phyloP scores from a whole-genome alignment of 164 flowering plant genomes.

The Nymphaea colorata region DNA sequence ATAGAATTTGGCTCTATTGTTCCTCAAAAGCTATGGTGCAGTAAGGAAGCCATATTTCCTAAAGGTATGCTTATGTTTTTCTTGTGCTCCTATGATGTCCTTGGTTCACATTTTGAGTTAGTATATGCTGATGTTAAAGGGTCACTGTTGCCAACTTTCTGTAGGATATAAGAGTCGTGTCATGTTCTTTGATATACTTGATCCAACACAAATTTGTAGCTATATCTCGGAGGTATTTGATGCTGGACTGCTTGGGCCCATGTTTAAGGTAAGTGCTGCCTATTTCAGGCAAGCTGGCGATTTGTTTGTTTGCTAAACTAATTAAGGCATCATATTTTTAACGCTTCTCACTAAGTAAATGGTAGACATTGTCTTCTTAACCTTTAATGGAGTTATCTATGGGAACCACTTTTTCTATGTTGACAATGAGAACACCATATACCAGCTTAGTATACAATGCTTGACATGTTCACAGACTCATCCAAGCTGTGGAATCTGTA shows the following conservation, averaged over 20 bases:
- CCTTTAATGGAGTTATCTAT: too few relatives aligned
- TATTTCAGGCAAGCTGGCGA: background rate
- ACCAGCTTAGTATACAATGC: too few relatives aligned
- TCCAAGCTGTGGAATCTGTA: too few relatives aligned
- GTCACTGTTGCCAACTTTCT: background rate
- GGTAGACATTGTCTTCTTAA: too few relatives aligned
- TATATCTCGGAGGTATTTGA: constrained; percentile 72
- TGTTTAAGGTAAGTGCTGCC: constrained; percentile 49
- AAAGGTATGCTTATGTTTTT: constrained; percentile 32
- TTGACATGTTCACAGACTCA: too few relatives aligned
- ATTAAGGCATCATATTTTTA: too few relatives aligned
- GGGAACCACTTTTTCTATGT: too few relatives aligned
- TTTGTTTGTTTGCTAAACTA: too few relatives aligned
- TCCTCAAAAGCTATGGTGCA: constrained; percentile 51
- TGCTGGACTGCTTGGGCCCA: constrained; percentile 70
- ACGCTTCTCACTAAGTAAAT: too few relatives aligned
- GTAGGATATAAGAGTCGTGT: constrained; percentile 71
- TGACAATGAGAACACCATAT: too few relatives aligned
- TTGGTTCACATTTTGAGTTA: background rate
- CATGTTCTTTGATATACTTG: constrained; percentile 35
- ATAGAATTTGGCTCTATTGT: constrained; percentile 38
- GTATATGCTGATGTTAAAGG: background rate
- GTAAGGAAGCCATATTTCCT: constrained; percentile 48
- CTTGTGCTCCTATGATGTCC: background rate
- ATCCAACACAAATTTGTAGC: constrained; percentile 33